Evolutionary conservation across 2,329 filamentous ascomycete species (phyloP).

Genomic region (Scedosporium minutisporum): DNA sequence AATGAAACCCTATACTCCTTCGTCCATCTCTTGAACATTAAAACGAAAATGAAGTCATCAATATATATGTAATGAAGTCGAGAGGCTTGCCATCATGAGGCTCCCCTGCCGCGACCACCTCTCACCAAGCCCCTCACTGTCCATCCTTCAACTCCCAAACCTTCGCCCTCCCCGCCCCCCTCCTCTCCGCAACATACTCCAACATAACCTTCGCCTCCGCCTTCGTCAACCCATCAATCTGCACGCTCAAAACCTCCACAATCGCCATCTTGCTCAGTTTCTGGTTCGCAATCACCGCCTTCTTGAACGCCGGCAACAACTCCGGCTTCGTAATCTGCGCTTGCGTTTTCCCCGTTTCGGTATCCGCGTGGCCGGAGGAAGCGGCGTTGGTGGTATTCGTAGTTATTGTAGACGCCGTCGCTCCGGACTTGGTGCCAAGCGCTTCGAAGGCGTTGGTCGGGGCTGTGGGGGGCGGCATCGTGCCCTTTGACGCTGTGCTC

Average conservation of each 20-base stretch:
- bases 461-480: constrained; percentile 23
- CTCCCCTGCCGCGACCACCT: neutral
- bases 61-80: neutral
- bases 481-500: constrained; percentile 14
- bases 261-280: constrained; percentile 30
- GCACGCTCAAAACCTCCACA: constrained; percentile 28
- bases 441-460: constrained; percentile 28
- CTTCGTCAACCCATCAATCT: constrained; percentile 26
- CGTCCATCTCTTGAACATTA: neutral
- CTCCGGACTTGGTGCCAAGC: constrained; percentile 9
- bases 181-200: constrained; percentile 28
- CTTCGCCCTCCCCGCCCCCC: constrained; percentile 24
- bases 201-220: constrained; percentile 32
- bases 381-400: constrained; percentile 2
- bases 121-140: constrained; percentile 11
- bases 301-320: constrained; percentile 30
- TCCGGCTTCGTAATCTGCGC: constrained; percentile 17
- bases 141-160: constrained; percentile 30
- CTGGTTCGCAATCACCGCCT: constrained; percentile 29
- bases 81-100: neutral
- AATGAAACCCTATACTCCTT: neutral
- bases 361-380: neutral
- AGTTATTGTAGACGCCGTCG: neutral
- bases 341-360: constrained; percentile 18
- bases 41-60: neutral